A percentile compares a stretch with the other conserved stretches of the same genome.
phyloP scores from a whole-genome alignment of 129 eudicot genomes.

The Flaveria trinervia region DNA sequence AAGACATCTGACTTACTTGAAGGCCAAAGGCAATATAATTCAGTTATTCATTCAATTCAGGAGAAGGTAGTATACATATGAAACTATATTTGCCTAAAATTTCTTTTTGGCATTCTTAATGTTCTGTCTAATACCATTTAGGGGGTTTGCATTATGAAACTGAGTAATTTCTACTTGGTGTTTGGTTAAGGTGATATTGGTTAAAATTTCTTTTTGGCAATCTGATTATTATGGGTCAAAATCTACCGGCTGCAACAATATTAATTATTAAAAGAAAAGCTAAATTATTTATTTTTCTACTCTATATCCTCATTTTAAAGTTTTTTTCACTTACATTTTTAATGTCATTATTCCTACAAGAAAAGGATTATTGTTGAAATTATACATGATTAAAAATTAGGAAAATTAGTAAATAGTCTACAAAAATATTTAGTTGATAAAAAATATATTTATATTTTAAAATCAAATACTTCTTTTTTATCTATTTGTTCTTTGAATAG shows the following conservation, averaged over 20 bases:
- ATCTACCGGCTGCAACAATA: neutral
- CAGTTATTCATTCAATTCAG: conserved; percentile 89
- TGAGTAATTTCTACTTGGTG: neutral
- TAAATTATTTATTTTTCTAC: neutral
- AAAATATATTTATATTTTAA: neutral
- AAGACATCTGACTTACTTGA: conserved; percentile 85
- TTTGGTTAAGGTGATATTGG: neutral
- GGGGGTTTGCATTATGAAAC: conserved; percentile 15
- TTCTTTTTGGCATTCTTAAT: neutral
- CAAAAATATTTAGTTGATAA: neutral
- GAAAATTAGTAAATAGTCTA: neutral
- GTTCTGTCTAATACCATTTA: neutral
- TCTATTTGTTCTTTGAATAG: neutral
- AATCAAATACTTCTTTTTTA: neutral
- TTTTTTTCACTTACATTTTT: neutral
- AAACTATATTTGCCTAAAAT: neutral
- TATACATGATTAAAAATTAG: neutral
- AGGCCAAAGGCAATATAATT: conserved; percentile 94
- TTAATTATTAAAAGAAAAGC: neutral
- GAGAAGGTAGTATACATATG: conserved; percentile 65
- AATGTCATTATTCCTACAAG: neutral
- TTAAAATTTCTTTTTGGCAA: too few relatives aligned
- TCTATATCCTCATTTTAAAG: neutral
- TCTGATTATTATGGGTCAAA: neutral
- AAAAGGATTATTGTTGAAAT: neutral